Percentiles rank a stretch among this genome's conserved stretches.
phyloP scores from a whole-genome alignment of 371 early-diverging fungal species.

The Chytridium lagenaria region DNA sequence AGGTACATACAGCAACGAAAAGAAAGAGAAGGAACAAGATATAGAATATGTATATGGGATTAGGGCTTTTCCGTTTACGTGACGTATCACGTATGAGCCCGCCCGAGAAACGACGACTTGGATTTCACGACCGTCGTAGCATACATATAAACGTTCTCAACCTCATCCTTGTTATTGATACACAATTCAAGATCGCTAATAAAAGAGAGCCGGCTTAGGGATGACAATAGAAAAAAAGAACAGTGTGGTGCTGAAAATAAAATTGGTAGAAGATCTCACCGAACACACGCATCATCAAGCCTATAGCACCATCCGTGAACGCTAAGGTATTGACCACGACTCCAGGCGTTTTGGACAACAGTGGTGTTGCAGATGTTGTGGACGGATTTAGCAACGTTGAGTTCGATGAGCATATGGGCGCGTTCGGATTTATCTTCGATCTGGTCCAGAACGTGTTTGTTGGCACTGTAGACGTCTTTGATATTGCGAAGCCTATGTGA shows the following conservation, averaged over 20 bases:
- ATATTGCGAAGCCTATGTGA: conserved; percentile 37
- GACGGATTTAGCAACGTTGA: conserved; percentile 80
- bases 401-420: conserved; percentile 49
- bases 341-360: conserved; percentile 86
- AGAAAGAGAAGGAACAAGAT: no score
- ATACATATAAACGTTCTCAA: conserved; percentile 23
- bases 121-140: conserved; percentile 5
- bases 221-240: not conserved
- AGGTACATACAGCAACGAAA: no score
- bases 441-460: conserved; percentile 52
- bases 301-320: conserved; percentile 87
- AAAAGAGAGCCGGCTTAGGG: not conserved
- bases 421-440: conserved; percentile 24
- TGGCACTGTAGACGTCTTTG: conserved; percentile 35
- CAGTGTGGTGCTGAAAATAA: no score
- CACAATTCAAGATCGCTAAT: conserved; percentile 25
- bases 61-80: no score
- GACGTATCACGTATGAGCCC: no score
- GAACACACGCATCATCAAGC: conserved; percentile 34
- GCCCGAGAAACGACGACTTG: no score
- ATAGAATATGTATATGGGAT: no score
- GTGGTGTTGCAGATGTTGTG: conserved; percentile 74
- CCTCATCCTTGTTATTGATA: conserved; percentile 30
- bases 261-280: not conserved
- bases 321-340: conserved; percentile 71